Evolutionary conservation across 1,284 basidiomycete species (phyloP), one percentile per base, ranked within the genome.

Genomic region (Cronartium quercuum): DNA sequence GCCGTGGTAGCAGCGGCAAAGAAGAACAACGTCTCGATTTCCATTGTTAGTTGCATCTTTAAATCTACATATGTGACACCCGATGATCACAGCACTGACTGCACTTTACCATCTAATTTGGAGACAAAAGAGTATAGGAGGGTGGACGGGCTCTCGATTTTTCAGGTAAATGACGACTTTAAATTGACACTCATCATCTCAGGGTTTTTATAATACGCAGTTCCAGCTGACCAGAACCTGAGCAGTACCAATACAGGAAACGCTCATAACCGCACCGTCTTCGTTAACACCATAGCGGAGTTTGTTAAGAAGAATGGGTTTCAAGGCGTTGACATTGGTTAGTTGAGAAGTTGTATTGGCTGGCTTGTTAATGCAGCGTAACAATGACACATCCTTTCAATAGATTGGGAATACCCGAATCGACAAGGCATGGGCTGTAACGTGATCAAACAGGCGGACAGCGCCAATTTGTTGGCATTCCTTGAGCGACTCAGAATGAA

Each of bases 281-380:
- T 75, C 18, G 71, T 55, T 3, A 64, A 75, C 24, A 35, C 55
- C 12, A 38, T 66, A 29, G 12, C 41, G 38, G 57, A 55, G 10
- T 40, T 58, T 18, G 64, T 75, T 34, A 10, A 75, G 2, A 75
- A 66, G 42, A 60, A 75, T 18, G 63, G 29, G 13, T 67, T 75
- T 62, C 6, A 24, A 35, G 60, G 60, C 6, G 34, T 62, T 62
- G 60, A 62, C 37, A 34, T 62, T 34, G 60, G 51, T 57, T n/a
- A 24, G 51, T 29, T 15, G 51, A 57, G 6, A 21, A 21, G 2
- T 12, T 6, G 12, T 57, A 3, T 21, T 57, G 29, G 29, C 29
- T 29, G 29, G 29, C 29, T 29, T 29, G 29, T 29, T 29, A 1
- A 29, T 29, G 29, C 29, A 2, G 29, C 29, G 29, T 29, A 29